Percentiles rank a stretch among this genome's conserved stretches.
phyloP scores from a whole-genome alignment of 768 basidiomycete genomes.

The Russula dissimulans region DNA sequence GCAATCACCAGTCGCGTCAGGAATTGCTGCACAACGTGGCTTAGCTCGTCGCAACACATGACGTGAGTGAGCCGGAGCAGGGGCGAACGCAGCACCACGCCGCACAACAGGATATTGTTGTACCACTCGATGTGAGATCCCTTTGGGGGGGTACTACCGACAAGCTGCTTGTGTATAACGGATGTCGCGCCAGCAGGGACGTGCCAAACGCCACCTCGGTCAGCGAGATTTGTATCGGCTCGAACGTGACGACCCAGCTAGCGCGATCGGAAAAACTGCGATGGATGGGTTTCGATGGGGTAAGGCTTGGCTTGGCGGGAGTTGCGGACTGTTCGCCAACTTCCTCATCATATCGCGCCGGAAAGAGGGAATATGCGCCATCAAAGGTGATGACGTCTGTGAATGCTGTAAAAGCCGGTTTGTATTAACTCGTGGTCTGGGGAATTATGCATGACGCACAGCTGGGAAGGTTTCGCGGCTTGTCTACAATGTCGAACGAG shows the following conservation, averaged over 20 bases:
- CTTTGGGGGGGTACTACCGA: background rate
- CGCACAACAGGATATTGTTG: background rate
- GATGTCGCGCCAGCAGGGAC: background rate
- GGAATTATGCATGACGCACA: background rate
- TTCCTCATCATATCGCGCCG: constrained; percentile 2
- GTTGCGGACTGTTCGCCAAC: background rate
- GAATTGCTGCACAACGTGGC: constrained; percentile 10
- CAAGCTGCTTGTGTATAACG: constrained; percentile 9
- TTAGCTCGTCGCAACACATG: constrained; percentile 7
- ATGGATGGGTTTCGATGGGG: background rate
- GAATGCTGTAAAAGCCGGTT: background rate
- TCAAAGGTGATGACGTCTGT: constrained; percentile 10
- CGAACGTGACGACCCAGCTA: constrained; percentile 14
- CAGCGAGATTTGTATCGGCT: background rate
- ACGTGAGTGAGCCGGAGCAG: constrained; percentile 4
- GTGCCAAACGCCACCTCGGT: background rate
- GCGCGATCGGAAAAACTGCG: constrained; percentile 12
- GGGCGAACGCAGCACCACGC: constrained; percentile 4
- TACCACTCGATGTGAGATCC: background rate
- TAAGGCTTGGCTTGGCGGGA: no score
- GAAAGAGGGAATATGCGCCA: constrained; percentile 12
- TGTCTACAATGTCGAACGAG: constrained; percentile 1
- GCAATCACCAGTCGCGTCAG: constrained; percentile 3
- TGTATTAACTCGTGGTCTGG: background rate
- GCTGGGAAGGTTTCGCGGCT: background rate